Evolutionary conservation across 192 early-diverging fungal species (phyloP).

Genomic region (Coemansia sp.): DNA sequence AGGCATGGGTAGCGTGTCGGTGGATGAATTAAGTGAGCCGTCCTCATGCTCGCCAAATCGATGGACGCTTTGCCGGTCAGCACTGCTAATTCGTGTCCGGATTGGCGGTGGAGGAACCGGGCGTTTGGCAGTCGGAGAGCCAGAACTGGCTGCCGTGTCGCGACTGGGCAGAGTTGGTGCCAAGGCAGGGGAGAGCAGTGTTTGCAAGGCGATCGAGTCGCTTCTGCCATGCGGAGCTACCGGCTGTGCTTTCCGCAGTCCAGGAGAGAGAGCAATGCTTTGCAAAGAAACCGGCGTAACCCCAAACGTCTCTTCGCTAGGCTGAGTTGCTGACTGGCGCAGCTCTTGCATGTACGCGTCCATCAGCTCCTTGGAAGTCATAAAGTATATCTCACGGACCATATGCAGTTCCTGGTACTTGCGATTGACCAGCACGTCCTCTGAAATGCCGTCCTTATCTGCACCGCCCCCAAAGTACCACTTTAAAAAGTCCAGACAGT

Average conservation of each 20-base stretch:
- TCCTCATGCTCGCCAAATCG: slow-evolving; percentile 11
- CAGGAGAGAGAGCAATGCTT: neutral
- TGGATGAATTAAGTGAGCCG: slow-evolving; percentile 22
- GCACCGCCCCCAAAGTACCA: slow-evolving; percentile 68
- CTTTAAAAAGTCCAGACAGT: slow-evolving; percentile 70
- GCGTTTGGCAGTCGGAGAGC: neutral
- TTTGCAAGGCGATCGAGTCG: neutral
- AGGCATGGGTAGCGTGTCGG: slow-evolving; percentile 20
- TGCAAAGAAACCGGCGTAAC: neutral
- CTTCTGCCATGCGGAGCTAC: neutral
- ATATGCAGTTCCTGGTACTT: slow-evolving; percentile 64
- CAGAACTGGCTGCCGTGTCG: neutral
- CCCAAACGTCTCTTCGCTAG: neutral
- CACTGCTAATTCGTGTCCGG: neutral
- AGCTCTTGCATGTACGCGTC: slow-evolving; percentile 55
- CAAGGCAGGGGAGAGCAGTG: neutral
- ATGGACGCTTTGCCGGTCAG: neutral
- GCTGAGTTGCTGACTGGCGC: slow-evolving; percentile 19
- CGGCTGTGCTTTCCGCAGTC: neutral
- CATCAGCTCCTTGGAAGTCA: slow-evolving; percentile 62
- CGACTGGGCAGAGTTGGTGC: neutral
- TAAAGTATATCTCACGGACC: slow-evolving; percentile 63
- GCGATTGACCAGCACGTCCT: slow-evolving; percentile 58
- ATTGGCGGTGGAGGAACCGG: slow-evolving; percentile 2
- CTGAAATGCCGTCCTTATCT: slow-evolving; percentile 59